Percentiles rank a stretch among this genome's conserved stretches.
phyloP scores from a whole-genome alignment of 495 filamentous ascomycete genomes.

The Neurospora sp. region DNA sequence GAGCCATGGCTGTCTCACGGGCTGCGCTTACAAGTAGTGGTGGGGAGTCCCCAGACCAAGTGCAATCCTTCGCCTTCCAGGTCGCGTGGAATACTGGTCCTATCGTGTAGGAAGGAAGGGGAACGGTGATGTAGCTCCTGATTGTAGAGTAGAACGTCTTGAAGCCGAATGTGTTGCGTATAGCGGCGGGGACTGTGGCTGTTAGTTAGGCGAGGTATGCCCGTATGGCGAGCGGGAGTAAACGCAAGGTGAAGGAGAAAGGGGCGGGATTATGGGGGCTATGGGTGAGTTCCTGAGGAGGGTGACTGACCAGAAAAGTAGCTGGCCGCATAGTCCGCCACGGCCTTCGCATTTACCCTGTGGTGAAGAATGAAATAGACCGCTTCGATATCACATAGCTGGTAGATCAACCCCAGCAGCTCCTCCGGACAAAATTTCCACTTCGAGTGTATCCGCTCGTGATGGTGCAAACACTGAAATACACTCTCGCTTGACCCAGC shows the following conservation, averaged over 20 bases:
- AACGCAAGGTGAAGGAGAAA: neutral
- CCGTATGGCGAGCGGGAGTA: too few relatives aligned
- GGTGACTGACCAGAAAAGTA: neutral
- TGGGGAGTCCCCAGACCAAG: neutral
- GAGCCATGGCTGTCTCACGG: neutral
- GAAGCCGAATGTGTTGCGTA: neutral
- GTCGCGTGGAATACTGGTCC: neutral
- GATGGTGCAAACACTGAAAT: neutral
- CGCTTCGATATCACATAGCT: slow-evolving; percentile 12
- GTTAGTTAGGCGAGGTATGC: neutral
- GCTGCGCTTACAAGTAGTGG: neutral
- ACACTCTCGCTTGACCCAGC: neutral
- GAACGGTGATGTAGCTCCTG: neutral
- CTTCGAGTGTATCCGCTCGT: neutral
- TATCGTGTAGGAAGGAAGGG: neutral
- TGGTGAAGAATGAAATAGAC: slow-evolving; percentile 13
- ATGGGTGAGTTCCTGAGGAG: too few relatives aligned
- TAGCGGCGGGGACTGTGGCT: neutral
- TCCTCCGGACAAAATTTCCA: slow-evolving; percentile 6
- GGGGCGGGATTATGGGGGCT: too few relatives aligned
- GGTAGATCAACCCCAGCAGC: slow-evolving; percentile 8
- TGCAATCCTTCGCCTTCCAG: neutral
- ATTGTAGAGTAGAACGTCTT: neutral
- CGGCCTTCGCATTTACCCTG: neutral
- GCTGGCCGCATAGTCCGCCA: neutral